Percentiles rank a stretch among this genome's conserved stretches.
Evolutionary conservation across 768 basidiomycete species (phyloP).

Genomic region (Suillus luteus): DNA sequence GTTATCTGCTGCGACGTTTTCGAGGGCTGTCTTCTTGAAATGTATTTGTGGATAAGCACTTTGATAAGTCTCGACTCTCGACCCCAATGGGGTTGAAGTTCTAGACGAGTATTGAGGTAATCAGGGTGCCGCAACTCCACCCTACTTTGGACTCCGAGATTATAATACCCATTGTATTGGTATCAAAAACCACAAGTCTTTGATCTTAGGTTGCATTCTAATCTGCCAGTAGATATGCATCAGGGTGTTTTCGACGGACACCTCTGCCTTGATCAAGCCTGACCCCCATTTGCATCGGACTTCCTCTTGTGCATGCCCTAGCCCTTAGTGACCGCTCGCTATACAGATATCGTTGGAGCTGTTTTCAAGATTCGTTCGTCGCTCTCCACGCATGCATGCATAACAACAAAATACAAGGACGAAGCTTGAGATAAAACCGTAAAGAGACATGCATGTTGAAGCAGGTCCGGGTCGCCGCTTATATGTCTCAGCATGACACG

Average conservation of each 20-base stretch:
- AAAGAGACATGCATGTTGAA: background rate
- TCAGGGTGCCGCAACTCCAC: background rate
- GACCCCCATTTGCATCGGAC: background rate
- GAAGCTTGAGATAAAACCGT: background rate
- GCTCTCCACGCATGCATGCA: background rate
- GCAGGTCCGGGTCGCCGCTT: no score
- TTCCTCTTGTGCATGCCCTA: background rate
- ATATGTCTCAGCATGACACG: background rate
- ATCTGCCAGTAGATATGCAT: background rate
- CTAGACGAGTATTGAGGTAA: background rate
- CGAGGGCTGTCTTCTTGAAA: constrained; percentile 1
- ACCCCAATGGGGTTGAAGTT: background rate
- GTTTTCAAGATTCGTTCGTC: background rate
- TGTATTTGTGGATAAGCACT: background rate
- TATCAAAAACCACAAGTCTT: background rate
- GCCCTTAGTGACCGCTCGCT: background rate
- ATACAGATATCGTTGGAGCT: background rate
- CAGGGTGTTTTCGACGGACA: background rate
- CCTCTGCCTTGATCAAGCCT: background rate
- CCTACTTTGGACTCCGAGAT: background rate
- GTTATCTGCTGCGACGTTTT: constrained; percentile 1
- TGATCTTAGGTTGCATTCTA: background rate
- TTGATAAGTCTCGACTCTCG: background rate
- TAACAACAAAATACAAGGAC: background rate
- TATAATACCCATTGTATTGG: background rate